Percentiles rank a stretch among this genome's conserved stretches.
phyloP scores from a whole-genome alignment of 495 filamentous ascomycete species.

The Platismatia glauca region DNA sequence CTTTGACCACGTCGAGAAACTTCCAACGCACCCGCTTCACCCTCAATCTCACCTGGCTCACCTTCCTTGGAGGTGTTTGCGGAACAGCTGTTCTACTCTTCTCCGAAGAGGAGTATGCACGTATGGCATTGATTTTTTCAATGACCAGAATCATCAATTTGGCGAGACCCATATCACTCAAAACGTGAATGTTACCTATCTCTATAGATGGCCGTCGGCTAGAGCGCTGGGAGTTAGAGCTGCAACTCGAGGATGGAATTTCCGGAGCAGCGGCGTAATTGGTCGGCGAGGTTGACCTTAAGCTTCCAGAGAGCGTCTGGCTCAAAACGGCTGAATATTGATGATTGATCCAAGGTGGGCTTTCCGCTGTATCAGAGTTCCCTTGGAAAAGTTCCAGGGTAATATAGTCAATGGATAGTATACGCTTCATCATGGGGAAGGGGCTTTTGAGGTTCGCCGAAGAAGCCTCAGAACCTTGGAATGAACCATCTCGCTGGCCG shows the following conservation, averaged over 20 bases:
- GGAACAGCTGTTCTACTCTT: constrained; percentile 1
- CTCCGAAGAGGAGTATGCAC: not conserved
- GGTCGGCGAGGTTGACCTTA: not conserved
- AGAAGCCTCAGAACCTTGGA: constrained; percentile 12
- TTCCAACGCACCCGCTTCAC: constrained; percentile 49
- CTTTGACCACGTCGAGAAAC: constrained; percentile 56
- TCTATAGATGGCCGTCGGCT: constrained; percentile 3
- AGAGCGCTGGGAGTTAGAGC: not conserved
- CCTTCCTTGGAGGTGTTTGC: not conserved
- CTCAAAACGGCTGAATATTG: not conserved
- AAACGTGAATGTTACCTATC: constrained; percentile 11
- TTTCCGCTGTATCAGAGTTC: not conserved
- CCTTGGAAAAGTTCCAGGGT: constrained; percentile 1
- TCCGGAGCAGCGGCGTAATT: not conserved
- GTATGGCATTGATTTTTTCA: constrained; percentile 8
- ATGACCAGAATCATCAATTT: constrained; percentile 16
- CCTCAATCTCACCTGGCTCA: constrained; percentile 25
- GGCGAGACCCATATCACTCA: constrained; percentile 22
- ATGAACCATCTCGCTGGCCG: not conserved
- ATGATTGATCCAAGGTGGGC: not conserved
- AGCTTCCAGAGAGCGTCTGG: not conserved
- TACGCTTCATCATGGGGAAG: constrained; percentile 7
- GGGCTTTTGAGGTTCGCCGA: constrained; percentile 12
- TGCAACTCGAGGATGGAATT: not conserved
- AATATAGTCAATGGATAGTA: constrained; percentile 10